Conservation (phyloP, 2,329 filamentous ascomycete genomes). For the Cladosporium sp. region DNA sequence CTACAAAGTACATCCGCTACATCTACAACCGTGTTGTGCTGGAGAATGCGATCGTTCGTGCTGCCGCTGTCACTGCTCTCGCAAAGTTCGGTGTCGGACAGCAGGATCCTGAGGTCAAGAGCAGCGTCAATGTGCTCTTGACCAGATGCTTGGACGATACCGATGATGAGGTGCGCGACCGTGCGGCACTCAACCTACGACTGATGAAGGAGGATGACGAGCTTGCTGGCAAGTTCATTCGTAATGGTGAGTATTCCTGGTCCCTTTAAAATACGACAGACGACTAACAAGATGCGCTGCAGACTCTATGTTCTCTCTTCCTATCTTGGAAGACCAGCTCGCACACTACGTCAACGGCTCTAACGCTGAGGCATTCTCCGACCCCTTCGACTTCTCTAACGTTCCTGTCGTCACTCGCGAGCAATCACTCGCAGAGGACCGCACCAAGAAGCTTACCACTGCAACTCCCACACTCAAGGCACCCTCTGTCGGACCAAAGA, state of each 20-base stretch:
- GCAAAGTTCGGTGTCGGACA: slow-evolving; percentile 97
- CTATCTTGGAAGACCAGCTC: slow-evolving; percentile 92
- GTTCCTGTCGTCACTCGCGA: slow-evolving; percentile 93
- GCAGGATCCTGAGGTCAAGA: slow-evolving; percentile 94
- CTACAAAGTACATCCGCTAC: slow-evolving; percentile 98
- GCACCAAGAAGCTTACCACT: slow-evolving; percentile 93
- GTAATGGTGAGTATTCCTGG: slow-evolving; percentile 64
- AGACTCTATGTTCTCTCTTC: slow-evolving; percentile 94
- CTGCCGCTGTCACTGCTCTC: slow-evolving; percentile 89
- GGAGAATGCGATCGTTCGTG: slow-evolving; percentile 93
- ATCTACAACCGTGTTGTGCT: slow-evolving; percentile 98
- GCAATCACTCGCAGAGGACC: slow-evolving; percentile 91
- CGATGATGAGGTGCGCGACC: slow-evolving; percentile 95
- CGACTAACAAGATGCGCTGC: slow-evolving; percentile 20
- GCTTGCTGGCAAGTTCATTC: slow-evolving; percentile 80
- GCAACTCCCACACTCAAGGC: slow-evolving; percentile 92
- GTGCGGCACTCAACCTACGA: slow-evolving; percentile 85
- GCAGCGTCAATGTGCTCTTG: slow-evolving; percentile 86
- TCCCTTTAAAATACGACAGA: not conserved
- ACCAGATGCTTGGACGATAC: slow-evolving; percentile 93
- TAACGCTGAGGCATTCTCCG: slow-evolving; percentile 77
- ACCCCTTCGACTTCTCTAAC: slow-evolving; percentile 83
- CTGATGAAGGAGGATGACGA: slow-evolving; percentile 84
- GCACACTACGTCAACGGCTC: slow-evolving; percentile 96
- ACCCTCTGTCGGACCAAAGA: slow-evolving; percentile 76